These are phyloP conservation scores for Wickerhamiella galacta DNA, from an alignment of 805 yeast genomes.

Conservation along the genomic window DNA sequence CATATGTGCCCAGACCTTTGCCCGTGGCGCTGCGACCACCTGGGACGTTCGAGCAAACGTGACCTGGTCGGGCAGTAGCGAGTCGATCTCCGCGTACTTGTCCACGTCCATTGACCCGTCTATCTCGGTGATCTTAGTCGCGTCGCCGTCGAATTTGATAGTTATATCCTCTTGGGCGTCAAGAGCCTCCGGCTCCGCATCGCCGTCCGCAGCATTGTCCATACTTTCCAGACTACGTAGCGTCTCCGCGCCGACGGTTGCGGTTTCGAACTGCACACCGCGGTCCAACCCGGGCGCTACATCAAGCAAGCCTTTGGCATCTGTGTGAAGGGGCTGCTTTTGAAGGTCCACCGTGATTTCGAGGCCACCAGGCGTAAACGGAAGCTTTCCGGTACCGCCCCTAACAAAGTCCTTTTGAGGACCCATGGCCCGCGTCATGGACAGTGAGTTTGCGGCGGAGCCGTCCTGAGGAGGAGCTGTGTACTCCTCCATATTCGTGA, in stretches of 20 bases:
- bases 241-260: slow-evolving; percentile 27
- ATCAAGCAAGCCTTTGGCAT: slow-evolving; percentile 60
- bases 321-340: slow-evolving; percentile 37
- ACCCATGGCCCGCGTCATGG: slow-evolving; percentile 51
- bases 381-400: slow-evolving; percentile 62
- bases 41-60: slow-evolving; percentile 26
- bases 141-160: neutral
- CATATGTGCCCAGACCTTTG: slow-evolving; percentile 81
- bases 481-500: slow-evolving; percentile 47
- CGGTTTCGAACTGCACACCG: slow-evolving; percentile 33
- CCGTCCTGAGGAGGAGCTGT: slow-evolving; percentile 31
- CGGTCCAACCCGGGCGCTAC: slow-evolving; percentile 68
- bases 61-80: slow-evolving; percentile 33
- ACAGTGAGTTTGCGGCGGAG: slow-evolving; percentile 52
- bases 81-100: slow-evolving; percentile 23
- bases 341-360: slow-evolving; percentile 19
- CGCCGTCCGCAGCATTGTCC: slow-evolving; percentile 10
- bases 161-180: slow-evolving; percentile 3
- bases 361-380: slow-evolving; percentile 90
- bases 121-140: neutral
- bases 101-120: slow-evolving; percentile 2
- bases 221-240: neutral
- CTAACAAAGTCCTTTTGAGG: slow-evolving; percentile 42
- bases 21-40: slow-evolving; percentile 6
- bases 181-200: no score